These are phyloP conservation scores for Globisporangium alternatum DNA, from an alignment of 352 stramenopile species.

Conservation along the genomic window DNA sequence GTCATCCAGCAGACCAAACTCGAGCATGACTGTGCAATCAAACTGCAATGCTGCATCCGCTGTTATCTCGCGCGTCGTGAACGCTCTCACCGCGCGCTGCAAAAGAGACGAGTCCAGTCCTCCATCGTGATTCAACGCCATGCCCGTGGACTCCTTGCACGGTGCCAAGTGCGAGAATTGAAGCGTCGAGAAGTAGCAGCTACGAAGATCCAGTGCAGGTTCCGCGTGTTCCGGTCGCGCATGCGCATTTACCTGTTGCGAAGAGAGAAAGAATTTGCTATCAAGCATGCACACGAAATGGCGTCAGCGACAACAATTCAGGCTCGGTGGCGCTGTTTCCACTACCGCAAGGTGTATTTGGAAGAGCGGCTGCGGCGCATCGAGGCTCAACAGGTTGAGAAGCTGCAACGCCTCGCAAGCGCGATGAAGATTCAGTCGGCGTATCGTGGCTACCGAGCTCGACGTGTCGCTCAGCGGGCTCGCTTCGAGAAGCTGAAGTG, in stretches of 20 bases:
- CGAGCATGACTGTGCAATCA: constrained; percentile 50
- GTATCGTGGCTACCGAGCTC: constrained; percentile 61
- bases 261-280: constrained; percentile 30
- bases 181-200: constrained; percentile 37
- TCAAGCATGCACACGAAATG: constrained; percentile 23
- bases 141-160: constrained; percentile 47
- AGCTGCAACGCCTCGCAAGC: constrained; percentile 36
- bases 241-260: constrained; percentile 37
- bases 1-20: constrained; percentile 66
- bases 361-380: constrained; percentile 21
- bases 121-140: constrained; percentile 49
- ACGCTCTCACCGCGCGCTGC: constrained; percentile 21
- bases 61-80: constrained; percentile 52
- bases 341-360: constrained; percentile 33
- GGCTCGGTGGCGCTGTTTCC: constrained; percentile 36
- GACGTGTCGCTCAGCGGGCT: constrained; percentile 37
- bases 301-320: constrained; percentile 51
- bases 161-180: constrained; percentile 24
- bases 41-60: constrained; percentile 56
- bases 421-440: constrained; percentile 58
- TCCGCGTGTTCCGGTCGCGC: constrained; percentile 37
- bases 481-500: constrained; percentile 71
- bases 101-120: constrained; percentile 19
- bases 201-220: constrained; percentile 52
- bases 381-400: constrained; percentile 36